Evolutionary conservation across 768 basidiomycete species (phyloP).

Genomic region (Leccinum barrowsii): DNA sequence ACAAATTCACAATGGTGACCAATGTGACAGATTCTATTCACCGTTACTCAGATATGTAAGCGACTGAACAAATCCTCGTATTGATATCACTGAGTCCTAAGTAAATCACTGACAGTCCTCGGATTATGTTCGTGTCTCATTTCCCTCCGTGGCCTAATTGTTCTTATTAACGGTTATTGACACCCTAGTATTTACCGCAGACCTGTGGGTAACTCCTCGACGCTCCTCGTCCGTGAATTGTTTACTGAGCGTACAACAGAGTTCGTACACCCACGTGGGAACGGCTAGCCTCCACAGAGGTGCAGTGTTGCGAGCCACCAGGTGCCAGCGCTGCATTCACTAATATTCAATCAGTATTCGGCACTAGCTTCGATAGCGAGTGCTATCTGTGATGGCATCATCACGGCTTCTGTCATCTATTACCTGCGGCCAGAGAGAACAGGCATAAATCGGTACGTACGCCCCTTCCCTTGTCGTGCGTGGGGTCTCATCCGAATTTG

Average conservation of each 20-base stretch:
- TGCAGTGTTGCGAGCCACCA: neutral
- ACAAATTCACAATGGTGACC: neutral
- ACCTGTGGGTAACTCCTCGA: constrained; percentile 3
- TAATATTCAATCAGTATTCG: constrained; percentile 1
- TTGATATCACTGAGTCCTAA: neutral
- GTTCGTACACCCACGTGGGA: constrained; percentile 6
- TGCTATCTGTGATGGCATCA: constrained; percentile 20
- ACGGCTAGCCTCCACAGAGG: constrained; percentile 4
- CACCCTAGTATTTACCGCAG: neutral
- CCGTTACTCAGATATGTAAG: constrained; percentile 15
- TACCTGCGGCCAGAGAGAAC: constrained; percentile 13
- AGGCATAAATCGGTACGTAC: constrained; percentile 10
- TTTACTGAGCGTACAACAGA: constrained; percentile 2
- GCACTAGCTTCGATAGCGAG: constrained; percentile 10
- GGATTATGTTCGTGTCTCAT: constrained; percentile 14
- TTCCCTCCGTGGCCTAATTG: neutral
- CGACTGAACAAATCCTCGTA: neutral
- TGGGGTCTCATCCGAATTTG: neutral
- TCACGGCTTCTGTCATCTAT: constrained; percentile 15
- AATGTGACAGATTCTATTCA: constrained; percentile 1
- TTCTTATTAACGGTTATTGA: neutral
- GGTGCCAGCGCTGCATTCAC: neutral
- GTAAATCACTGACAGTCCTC: constrained; percentile 3
- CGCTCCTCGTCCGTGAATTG: neutral
- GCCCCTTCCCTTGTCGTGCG: too few relatives aligned